Base-by-base conservation (phyloP, 2,329 filamentous ascomycete genomes). In the Lasiodiplodia sp. region DNA sequence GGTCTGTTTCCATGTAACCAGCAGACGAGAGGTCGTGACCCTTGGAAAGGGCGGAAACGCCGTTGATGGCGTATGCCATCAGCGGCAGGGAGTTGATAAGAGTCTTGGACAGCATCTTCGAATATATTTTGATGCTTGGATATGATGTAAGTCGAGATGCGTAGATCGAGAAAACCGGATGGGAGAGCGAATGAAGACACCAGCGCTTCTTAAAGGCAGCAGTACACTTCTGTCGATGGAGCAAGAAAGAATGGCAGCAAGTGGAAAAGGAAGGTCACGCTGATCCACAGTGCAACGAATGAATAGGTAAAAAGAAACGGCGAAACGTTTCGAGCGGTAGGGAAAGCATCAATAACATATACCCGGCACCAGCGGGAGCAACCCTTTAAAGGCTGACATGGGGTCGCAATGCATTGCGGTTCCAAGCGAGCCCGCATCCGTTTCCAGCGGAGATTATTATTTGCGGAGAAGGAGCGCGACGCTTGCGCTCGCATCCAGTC, bases 1-100 rank as follows among this genome's bases (percentile, higher is more conserved):
- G 58, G 2, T 65, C 58, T 16, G 52, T 44, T 25, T 68, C 67
- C 67, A 68, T 68, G 25, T 57, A 57, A 23, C 47, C 55, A n/a
- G 47, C 67, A 11, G 67, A 68, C 7, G 67, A 68, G 38, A 68
- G 58, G 23, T 68, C 67, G 12, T 68, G 67, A 28, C 67, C 67
- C 38, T 68, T 64, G 38, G 44, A 51, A 12, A 64, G 40, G 21
- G 67, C 67, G 10, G 67, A 25, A 28, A 40, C 67, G 18, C 51
- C 60, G 16, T 53, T 12, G 31, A 64, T 56, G n/a, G 37, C 40
- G 31, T 2, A 55, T 51, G 58, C 67, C 67, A 68, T 40, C 51
- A 64, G 21, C 4, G 67, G 51, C 40, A 68, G 38, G 2, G 51
- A 55, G 37, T 63, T 62, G 34, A 63, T 47, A 25, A 56, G 23